phyloP scores from a whole-genome alignment of 2,329 filamentous ascomycete genomes.

The Hypoxylon sp. region DNA sequence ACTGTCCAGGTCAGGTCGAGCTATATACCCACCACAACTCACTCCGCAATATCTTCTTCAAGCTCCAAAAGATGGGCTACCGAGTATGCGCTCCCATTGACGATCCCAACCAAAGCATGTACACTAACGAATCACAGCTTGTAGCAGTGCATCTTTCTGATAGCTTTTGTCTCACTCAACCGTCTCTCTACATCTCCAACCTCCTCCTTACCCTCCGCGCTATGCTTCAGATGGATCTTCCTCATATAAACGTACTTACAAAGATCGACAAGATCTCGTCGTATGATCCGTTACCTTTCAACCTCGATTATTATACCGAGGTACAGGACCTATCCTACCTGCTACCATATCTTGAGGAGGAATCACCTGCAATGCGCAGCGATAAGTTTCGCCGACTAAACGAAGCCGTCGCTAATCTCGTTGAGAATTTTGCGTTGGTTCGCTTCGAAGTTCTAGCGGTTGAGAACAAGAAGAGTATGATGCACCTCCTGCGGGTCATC shows the following conservation, averaged over 20 bases:
- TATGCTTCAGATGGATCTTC: slow-evolving; percentile 98
- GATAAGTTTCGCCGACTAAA: slow-evolving; percentile 89
- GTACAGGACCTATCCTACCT: slow-evolving; percentile 93
- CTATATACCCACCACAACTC: slow-evolving; percentile 96
- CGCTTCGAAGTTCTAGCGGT: slow-evolving; percentile 94
- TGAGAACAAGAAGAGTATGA: slow-evolving; percentile 98
- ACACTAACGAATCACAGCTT: slow-evolving; percentile 71
- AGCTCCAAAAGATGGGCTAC: slow-evolving; percentile 90
- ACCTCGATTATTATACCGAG: slow-evolving; percentile 97
- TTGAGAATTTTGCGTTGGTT: slow-evolving; percentile 91
- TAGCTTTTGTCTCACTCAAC: slow-evolving; percentile 91
- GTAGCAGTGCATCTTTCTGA: slow-evolving; percentile 95
- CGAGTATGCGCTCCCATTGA: slow-evolving; percentile 73
- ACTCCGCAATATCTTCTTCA: slow-evolving; percentile 90
- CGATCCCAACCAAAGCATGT: not conserved
- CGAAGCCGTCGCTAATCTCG: slow-evolving; percentile 85
- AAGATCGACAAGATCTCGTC: slow-evolving; percentile 95
- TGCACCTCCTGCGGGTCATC: slow-evolving; percentile 88
- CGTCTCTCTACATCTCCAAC: slow-evolving; percentile 95
- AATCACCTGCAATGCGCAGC: slow-evolving; percentile 78
- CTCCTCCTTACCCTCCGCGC: slow-evolving; percentile 92
- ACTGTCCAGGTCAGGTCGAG: slow-evolving; percentile 97
- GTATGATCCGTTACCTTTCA: slow-evolving; percentile 91
- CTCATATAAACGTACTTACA: slow-evolving; percentile 94
- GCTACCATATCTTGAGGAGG: slow-evolving; percentile 82